A percentile compares a stretch with the other conserved stretches of the same genome.
Evolutionary conservation across 805 yeast species (phyloP).

Genomic region (Pichia sporocuriosa): DNA sequence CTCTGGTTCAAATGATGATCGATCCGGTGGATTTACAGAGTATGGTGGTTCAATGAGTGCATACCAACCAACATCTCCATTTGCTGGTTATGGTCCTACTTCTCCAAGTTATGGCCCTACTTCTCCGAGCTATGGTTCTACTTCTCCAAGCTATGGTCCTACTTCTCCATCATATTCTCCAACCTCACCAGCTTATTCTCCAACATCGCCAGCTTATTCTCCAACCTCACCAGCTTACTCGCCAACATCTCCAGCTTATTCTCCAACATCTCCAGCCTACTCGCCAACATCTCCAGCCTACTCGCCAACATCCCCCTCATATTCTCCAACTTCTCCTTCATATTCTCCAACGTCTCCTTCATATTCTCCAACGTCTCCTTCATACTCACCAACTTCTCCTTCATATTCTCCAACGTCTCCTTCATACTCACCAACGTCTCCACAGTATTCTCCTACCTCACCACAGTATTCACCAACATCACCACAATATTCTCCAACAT

Average conservation of each 20-base stretch:
- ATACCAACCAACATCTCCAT: conserved; percentile 49
- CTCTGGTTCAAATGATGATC: conserved; percentile 71
- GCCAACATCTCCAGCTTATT: conserved; percentile 63
- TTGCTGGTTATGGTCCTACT: conserved; percentile 42
- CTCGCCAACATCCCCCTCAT: conserved; percentile 66
- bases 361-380: conserved; percentile 76
- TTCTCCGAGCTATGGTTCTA: conserved; percentile 43
- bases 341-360: conserved; percentile 64
- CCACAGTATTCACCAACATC: conserved; percentile 74
- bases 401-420: conserved; percentile 76
- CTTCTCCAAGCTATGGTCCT: conserved; percentile 53
- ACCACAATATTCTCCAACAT: conserved; percentile 77
- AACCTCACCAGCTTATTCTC: conserved; percentile 67
- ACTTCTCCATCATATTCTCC: conserved; percentile 56
- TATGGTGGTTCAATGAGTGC: conserved; percentile 57
- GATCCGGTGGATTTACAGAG: conserved; percentile 79
- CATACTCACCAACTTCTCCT: conserved; percentile 72
- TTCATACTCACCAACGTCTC: conserved; percentile 71
- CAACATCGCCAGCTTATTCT: conserved; percentile 53
- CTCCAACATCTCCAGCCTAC: conserved; percentile 68
- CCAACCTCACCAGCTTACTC: conserved; percentile 72
- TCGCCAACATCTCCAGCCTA: conserved; percentile 76
- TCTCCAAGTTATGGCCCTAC: conserved; percentile 42
- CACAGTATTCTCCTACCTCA: conserved; percentile 69
- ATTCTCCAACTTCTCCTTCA: conserved; percentile 51